Evolutionary conservation across 2,329 filamentous ascomycete genomes (phyloP), one percentile per base, ranked within the genome.

Genomic region (Polytolypa hystricis): DNA sequence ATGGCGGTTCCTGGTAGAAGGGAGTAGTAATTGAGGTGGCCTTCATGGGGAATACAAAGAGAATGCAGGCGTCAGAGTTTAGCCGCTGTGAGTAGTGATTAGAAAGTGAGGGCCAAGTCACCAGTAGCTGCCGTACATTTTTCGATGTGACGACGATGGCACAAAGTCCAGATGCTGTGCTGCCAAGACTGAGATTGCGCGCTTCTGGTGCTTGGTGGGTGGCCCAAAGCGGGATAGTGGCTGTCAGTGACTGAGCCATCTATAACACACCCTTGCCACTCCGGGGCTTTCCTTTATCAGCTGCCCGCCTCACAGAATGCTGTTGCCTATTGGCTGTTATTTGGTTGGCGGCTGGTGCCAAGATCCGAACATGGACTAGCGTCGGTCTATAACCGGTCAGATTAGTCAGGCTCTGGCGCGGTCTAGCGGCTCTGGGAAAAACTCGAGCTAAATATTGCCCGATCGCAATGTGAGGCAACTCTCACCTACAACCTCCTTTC

Each of bases 1-100:
- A 84, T 83, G 45, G 46, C 55, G 33, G 35, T 16, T 34, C 25
- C 29, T 34, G 30, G 23, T 29, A 18, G n/a, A 29, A 28, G 14
- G 14, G 19, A 25, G 21, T 25, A n/a, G 21, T n/a, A 25, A 7
- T 7, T 25, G 21, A 7, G 21, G 7, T 25, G 21, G n/a, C 7
- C 7, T 25, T 25, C 21, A 25, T 25, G 7, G 21, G n/a, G n/a
- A 25, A n/a, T n/a, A n/a, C n/a, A n/a, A n/a, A n/a, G n/a, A n/a
- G n/a, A n/a, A n/a, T n/a, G n/a, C n/a, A n/a, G n/a, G n/a, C n/a
- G n/a, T n/a, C n/a, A n/a, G n/a, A n/a, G n/a, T n/a, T n/a, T n/a
- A n/a, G n/a, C n/a, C n/a, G n/a, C n/a, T n/a, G n/a, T n/a, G n/a
- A n/a, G n/a, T n/a, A n/a, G n/a, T n/a, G n/a, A n/a, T n/a, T n/a